A percentile compares a stretch with the other conserved stretches of the same genome.
These are phyloP conservation scores for Oryza meridionalis DNA, from an alignment of 176 grass and related monocot genomes.

Conservation along the genomic window DNA sequence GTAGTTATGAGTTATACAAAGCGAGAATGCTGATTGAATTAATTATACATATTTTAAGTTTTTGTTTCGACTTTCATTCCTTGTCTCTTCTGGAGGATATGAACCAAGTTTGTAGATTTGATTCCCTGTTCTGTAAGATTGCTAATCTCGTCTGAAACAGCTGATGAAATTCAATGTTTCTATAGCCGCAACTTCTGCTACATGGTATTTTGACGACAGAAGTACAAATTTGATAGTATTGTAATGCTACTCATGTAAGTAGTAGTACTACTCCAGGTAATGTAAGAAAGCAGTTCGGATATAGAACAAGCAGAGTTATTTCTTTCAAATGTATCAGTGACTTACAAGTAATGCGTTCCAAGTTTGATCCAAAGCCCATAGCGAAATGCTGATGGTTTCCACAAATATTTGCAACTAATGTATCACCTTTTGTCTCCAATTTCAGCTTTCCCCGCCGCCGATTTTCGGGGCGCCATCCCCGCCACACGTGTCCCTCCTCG, in stretches of 20 bases:
- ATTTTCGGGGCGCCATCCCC: neutral
- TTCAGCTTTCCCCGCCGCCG: neutral
- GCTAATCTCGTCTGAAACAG: neutral
- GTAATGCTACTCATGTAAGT: too few relatives aligned
- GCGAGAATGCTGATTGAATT: neutral
- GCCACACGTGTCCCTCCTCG: constrained; percentile 31
- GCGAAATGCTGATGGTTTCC: too few relatives aligned
- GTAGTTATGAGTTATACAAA: constrained; percentile 23
- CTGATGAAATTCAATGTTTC: neutral
- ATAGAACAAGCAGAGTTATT: too few relatives aligned
- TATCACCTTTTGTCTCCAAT: neutral
- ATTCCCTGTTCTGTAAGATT: neutral
- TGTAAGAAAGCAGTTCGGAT: neutral
- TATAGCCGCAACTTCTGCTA: neutral
- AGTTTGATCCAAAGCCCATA: neutral
- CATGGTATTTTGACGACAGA: neutral
- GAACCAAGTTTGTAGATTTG: neutral
- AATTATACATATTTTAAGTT: neutral
- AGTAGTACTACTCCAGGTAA: too few relatives aligned
- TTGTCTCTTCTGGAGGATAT: neutral
- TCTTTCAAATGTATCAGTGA: too few relatives aligned
- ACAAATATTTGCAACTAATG: too few relatives aligned
- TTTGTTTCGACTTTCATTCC: neutral
- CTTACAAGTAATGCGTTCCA: too few relatives aligned
- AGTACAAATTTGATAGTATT: too few relatives aligned